A percentile compares a stretch with the other conserved stretches of the same genome.
These are phyloP conservation scores for Rhizopogon vinicolor DNA, from an alignment of 768 basidiomycete genomes.

Conservation along the genomic window DNA sequence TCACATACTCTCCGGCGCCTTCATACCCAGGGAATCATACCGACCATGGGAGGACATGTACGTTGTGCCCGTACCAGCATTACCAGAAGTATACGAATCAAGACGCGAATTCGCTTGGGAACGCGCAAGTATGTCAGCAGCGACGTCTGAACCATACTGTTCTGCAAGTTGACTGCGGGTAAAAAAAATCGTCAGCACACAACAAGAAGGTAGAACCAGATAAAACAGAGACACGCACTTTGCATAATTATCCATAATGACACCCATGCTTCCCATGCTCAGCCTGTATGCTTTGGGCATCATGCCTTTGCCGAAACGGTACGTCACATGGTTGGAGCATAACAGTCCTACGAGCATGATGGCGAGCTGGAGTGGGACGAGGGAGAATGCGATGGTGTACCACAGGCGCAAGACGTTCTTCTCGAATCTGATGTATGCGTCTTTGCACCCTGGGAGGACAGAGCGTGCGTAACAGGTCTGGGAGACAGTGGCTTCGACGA, in stretches of 20 bases:
- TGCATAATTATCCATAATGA: conserved; percentile 84
- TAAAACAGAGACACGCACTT: conserved; percentile 38
- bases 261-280: conserved; percentile 67
- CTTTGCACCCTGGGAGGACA: conserved; percentile 71
- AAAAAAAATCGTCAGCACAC: too few species aligned
- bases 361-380: conserved; percentile 64
- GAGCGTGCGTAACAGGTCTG: conserved; percentile 73
- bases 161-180: conserved; percentile 60
- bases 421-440: conserved; percentile 55
- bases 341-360: conserved; percentile 62
- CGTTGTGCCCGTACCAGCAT: neutral
- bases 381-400: conserved; percentile 60
- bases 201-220: too few species aligned
- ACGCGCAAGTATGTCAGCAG: conserved; percentile 50
- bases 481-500: conserved; percentile 72
- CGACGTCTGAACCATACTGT: conserved; percentile 64
- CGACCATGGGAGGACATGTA: neutral
- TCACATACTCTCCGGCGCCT: too few species aligned
- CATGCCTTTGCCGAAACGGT: conserved; percentile 76
- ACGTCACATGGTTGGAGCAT: conserved; percentile 82
- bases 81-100: conserved; percentile 14
- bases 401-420: conserved; percentile 49
- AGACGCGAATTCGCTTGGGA: conserved; percentile 50
- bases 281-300: conserved; percentile 64
- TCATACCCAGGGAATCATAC: neutral